Base-by-base conservation (phyloP, 2,329 filamentous ascomycete species). In the Shiraia bambusicola region DNA sequence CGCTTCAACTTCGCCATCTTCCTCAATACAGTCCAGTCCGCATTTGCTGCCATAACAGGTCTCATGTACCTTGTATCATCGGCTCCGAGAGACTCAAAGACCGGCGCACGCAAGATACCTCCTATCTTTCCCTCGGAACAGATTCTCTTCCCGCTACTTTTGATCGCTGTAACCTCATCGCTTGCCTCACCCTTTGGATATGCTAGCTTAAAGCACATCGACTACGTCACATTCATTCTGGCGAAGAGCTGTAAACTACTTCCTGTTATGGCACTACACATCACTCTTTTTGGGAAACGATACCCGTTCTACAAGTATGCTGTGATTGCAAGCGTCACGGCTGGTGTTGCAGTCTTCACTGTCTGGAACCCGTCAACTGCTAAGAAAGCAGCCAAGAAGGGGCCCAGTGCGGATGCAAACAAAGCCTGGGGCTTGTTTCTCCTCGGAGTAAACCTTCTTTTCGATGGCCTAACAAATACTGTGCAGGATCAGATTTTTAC, bases 231-330 rank as follows among this genome's bases (percentile, higher is more conserved):
- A 22, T 97, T 95, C 72, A 88, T 96, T 56, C 86, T 98, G 29
- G 92, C 93, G 58, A 97, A 98, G 73, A 91, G 86, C 59, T 98
- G 93, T 84, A 98, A 98, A 75, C 80, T 98, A 14, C 83, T 98
- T n/a, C 93, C 93, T 2, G 93, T 98, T 63, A 97, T 98, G 93
- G 84, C 93, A 61, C 79, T 98, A 28, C 92, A 98, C 74, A 82
- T 97, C 62, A 92, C 90, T 31, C 72, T 98, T 33, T 98, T 96
- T 76, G 84, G 86, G 46, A 87, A 86, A 62, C 79, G 84, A 34
- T 98, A 96, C 70, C 92, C 93, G 1, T 76, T 95, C 32, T 95
- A 95, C 77, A 98, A 98, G 74, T 98, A 98, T 73, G 79, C 87
- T 29, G 93, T 98, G 45, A 90, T 98, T 6, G 81, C 87, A 3